Evolutionary conservation across 1,139 yeast genomes (phyloP).

Genomic region (Torulaspora pretoriensis): DNA sequence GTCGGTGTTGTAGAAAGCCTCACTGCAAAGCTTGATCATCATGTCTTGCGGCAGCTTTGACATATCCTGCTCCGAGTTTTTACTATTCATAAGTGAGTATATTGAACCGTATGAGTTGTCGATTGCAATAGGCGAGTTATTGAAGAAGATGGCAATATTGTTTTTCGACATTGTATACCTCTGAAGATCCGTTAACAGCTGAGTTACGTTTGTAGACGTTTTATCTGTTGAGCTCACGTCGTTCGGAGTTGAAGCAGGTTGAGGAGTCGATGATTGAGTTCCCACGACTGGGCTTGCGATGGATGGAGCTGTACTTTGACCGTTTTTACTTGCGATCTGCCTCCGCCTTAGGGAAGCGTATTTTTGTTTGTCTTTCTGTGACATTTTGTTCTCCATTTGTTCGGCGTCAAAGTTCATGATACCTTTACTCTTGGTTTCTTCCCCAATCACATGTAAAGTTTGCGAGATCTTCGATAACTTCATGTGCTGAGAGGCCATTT

Average conservation of each 20-base stretch:
- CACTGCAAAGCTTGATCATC: slow-evolving; percentile 58
- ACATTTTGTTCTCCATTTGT: slow-evolving; percentile 25
- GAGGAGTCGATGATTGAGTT: slow-evolving; percentile 8
- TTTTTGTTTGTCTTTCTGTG: slow-evolving; percentile 26
- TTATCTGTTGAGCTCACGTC: background rate
- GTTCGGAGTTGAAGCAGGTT: slow-evolving; percentile 3
- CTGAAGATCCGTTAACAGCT: slow-evolving; percentile 24
- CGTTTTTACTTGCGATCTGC: slow-evolving; percentile 6
- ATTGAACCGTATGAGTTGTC: slow-evolving; percentile 41
- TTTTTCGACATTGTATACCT: slow-evolving; percentile 31
- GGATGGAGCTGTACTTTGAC: slow-evolving; percentile 9
- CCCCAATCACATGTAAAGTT: slow-evolving; percentile 34
- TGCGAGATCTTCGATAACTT: slow-evolving; percentile 35
- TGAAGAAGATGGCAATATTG: slow-evolving; percentile 29
- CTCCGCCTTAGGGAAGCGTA: slow-evolving; percentile 18
- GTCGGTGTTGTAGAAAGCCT: slow-evolving; percentile 57
- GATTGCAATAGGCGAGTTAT: slow-evolving; percentile 39
- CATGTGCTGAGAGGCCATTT: slow-evolving; percentile 25
- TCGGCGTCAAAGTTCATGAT: slow-evolving; percentile 29
- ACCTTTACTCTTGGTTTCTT: slow-evolving; percentile 36
- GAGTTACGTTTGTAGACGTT: slow-evolving; percentile 8
- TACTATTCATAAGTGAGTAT: slow-evolving; percentile 60
- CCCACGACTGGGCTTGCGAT: slow-evolving; percentile 8
- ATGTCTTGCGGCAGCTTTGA: slow-evolving; percentile 61
- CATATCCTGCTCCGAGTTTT: slow-evolving; percentile 64